These are phyloP conservation scores for Xylaria sp. DNA, from an alignment of 2,329 filamentous ascomycete species.

Conservation along the genomic window DNA sequence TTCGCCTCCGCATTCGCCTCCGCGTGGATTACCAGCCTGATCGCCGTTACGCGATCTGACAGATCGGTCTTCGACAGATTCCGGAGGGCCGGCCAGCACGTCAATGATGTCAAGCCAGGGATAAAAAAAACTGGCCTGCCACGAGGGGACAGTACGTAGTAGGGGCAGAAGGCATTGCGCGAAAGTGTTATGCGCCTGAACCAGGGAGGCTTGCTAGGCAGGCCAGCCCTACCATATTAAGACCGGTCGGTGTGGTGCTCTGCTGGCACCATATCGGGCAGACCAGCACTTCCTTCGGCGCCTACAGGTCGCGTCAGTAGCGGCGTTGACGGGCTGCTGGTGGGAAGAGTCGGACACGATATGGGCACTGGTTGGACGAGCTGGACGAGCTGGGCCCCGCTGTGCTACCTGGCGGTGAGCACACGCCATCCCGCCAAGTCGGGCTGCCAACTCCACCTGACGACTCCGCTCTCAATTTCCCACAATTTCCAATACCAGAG, in stretches of 20 bases:
- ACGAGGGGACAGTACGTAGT: too few species aligned
- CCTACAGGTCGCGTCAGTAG: background rate
- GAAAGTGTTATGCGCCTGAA: background rate
- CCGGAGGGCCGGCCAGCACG: too few species aligned
- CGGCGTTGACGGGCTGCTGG: background rate
- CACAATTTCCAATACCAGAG: background rate
- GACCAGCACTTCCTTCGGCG: background rate
- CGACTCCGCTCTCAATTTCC: background rate
- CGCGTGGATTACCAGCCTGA: background rate
- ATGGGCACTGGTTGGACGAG: background rate
- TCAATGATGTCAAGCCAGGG: background rate
- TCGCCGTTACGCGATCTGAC: background rate
- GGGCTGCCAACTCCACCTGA: background rate
- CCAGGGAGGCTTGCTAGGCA: too few species aligned
- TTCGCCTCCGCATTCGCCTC: background rate
- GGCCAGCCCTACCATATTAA: background rate
- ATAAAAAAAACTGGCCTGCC: background rate
- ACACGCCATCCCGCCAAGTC: background rate
- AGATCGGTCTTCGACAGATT: background rate
- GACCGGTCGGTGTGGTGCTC: background rate
- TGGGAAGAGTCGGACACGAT: background rate
- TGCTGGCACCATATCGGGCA: too few species aligned
- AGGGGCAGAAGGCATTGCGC: too few species aligned
- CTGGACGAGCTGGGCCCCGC: too few species aligned
- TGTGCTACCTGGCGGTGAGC: background rate